Conservation (phyloP, 2,329 filamentous ascomycete species). For the Paecilomyces formosus region DNA sequence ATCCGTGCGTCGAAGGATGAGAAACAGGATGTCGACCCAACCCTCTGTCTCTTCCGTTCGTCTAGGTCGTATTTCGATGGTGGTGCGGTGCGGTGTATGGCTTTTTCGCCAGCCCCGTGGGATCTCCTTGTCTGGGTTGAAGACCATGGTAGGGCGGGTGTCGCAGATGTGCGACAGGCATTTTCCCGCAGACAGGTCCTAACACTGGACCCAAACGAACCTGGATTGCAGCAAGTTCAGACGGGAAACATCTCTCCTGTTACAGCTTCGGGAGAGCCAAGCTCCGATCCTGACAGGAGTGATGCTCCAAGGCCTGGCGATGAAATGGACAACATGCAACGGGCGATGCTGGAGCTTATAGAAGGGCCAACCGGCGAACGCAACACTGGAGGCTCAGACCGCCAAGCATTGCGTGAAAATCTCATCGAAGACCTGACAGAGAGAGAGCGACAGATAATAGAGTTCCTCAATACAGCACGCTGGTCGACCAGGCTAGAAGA, state of each 20-base stretch:
- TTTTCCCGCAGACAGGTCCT: slow-evolving; percentile 39
- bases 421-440: slow-evolving; percentile 32
- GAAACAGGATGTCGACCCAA: slow-evolving; percentile 28
- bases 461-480: slow-evolving; percentile 35
- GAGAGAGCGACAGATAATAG: slow-evolving; percentile 36
- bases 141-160: slow-evolving; percentile 53
- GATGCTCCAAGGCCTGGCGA: slow-evolving; percentile 9
- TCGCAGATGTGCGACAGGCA: slow-evolving; percentile 41
- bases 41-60: slow-evolving; percentile 70
- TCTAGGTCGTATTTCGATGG: slow-evolving; percentile 62
- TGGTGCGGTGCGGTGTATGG: slow-evolving; percentile 83
- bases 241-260: slow-evolving; percentile 21
- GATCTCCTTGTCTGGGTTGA: slow-evolving; percentile 93
- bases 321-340: slow-evolving; percentile 15
- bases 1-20: slow-evolving; percentile 17
- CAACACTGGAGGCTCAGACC: slow-evolving; percentile 14
- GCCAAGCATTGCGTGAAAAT: slow-evolving; percentile 25
- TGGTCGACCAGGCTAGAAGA: slow-evolving; percentile 29
- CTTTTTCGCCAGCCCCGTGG: slow-evolving; percentile 82
- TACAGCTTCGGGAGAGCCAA: slow-evolving; percentile 15
- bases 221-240: slow-evolving; percentile 23
- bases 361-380: slow-evolving; percentile 15
- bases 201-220: slow-evolving; percentile 26
- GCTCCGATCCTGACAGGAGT: slow-evolving; percentile 15
- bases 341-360: slow-evolving; percentile 16